A percentile compares a stretch with the other conserved stretches of the same genome.
Evolutionary conservation across 2,329 filamentous ascomycete genomes (phyloP).

Genomic region (Coniochaeta hoffmannii): DNA sequence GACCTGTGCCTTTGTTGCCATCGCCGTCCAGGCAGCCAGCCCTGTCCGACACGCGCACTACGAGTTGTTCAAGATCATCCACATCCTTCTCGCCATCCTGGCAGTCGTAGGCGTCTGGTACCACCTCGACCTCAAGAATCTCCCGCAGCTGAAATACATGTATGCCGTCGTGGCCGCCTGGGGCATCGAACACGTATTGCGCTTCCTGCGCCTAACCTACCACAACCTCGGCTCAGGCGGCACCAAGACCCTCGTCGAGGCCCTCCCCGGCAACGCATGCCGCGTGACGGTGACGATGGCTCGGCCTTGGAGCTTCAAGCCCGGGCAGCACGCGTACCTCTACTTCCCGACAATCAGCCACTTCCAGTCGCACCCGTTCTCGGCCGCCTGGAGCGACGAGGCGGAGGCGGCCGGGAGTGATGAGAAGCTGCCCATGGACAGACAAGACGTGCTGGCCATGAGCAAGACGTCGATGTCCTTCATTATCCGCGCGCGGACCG

Average conservation of each 20-base stretch:
- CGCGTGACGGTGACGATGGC: constrained; percentile 68
- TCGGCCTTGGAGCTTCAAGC: constrained; percentile 67
- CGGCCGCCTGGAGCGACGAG: constrained; percentile 70
- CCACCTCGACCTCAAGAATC: constrained; percentile 48
- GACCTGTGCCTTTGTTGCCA: constrained; percentile 51
- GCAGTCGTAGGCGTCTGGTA: constrained; percentile 60
- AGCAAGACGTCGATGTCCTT: constrained; percentile 62
- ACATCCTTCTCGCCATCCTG: constrained; percentile 56
- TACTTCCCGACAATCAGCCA: constrained; percentile 67
- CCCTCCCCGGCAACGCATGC: constrained; percentile 67
- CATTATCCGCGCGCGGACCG: constrained; percentile 65
- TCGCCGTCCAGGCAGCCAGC: constrained; percentile 63
- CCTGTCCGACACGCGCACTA: constrained; percentile 71
- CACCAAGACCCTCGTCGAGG: constrained; percentile 63
- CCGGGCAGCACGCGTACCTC: constrained; percentile 73
- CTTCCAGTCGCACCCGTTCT: constrained; percentile 74
- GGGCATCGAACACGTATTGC: constrained; percentile 53
- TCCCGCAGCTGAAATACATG: constrained; percentile 51
- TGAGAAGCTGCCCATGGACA: constrained; percentile 52
- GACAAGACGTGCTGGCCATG: constrained; percentile 50
- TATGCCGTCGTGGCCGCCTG: constrained; percentile 59
- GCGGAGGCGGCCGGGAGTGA: constrained; percentile 35
- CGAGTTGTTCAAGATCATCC: constrained; percentile 67
- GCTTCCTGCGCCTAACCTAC: constrained; percentile 53
- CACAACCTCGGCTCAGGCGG: constrained; percentile 61